A percentile compares a stretch with the other conserved stretches of the same genome.
These are phyloP conservation scores for Butyriboletus loyo DNA, from an alignment of 768 basidiomycete species.

Conservation along the genomic window DNA sequence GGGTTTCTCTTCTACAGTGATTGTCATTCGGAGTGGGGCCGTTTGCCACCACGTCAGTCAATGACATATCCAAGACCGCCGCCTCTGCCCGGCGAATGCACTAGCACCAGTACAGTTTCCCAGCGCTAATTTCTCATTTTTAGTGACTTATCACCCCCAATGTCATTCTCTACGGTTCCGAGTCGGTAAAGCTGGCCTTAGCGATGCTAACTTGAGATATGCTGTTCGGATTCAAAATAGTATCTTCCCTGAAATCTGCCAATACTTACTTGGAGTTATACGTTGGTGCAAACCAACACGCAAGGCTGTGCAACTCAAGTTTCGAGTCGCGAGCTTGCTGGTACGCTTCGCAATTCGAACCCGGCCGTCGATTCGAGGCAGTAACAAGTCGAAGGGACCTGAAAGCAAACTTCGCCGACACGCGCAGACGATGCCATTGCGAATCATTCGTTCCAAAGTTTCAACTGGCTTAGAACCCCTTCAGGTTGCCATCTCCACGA, in stretches of 20 bases:
- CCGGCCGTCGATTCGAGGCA: too few species aligned
- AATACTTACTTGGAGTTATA: not conserved
- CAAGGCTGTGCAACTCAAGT: not conserved
- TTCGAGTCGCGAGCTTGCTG: not conserved
- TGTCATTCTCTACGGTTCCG: too few species aligned
- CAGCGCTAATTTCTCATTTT: not conserved
- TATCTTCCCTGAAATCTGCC: not conserved
- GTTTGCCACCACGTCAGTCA: too few species aligned
- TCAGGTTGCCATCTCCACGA: constrained; percentile 29
- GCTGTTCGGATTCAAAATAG: not conserved
- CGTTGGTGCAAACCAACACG: not conserved
- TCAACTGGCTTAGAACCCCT: constrained; percentile 25
- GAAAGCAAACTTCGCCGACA: not conserved
- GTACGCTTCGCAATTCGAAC: not conserved
- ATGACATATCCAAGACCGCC: too few species aligned
- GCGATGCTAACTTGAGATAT: not conserved
- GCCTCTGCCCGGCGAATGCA: too few species aligned
- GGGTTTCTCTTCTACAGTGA: too few species aligned
- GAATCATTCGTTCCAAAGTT: constrained; percentile 26
- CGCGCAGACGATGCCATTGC: constrained; percentile 27
- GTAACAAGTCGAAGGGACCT: not conserved
- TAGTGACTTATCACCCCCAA: too few species aligned
- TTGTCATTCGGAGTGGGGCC: too few species aligned
- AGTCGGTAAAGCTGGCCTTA: not conserved
- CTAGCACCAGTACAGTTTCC: too few species aligned